A percentile compares a stretch with the other conserved stretches of the same genome.
These are phyloP conservation scores for Stygiomarasmius scandens DNA, from an alignment of 1,284 basidiomycete genomes.

Conservation along the genomic window DNA sequence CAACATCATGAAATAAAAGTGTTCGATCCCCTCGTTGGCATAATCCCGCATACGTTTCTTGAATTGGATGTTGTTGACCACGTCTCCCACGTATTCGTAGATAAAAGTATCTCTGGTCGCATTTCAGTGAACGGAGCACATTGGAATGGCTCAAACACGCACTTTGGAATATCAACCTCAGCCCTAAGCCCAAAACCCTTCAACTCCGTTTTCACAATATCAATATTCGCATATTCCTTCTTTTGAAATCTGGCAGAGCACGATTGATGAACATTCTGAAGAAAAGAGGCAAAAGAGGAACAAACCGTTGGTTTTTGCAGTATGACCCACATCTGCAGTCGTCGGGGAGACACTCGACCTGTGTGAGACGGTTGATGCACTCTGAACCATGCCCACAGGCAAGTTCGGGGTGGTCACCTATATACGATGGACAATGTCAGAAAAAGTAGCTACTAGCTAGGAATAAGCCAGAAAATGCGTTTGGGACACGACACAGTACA, in stretches of 20 bases:
- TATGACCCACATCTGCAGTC: slow-evolving; percentile 85
- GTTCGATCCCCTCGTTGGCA: slow-evolving; percentile 88
- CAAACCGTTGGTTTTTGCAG: slow-evolving; percentile 93
- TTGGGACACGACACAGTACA: slow-evolving; percentile 15
- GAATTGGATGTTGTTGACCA: slow-evolving; percentile 87
- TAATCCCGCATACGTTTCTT: slow-evolving; percentile 95
- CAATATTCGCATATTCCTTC: slow-evolving; percentile 83
- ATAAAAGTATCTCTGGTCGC: slow-evolving; percentile 84
- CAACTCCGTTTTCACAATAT: slow-evolving; percentile 92
- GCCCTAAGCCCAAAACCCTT: slow-evolving; percentile 95
- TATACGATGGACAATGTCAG: slow-evolving; percentile 8
- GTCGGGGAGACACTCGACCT: slow-evolving; percentile 90
- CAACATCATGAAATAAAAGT: slow-evolving; percentile 99
- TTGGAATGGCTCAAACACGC: slow-evolving; percentile 33
- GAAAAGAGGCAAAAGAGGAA: slow-evolving; percentile 14
- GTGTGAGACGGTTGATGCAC: slow-evolving; percentile 97
- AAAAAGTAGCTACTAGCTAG: slow-evolving; percentile 20
- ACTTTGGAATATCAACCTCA: slow-evolving; percentile 73
- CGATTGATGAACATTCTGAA: neutral
- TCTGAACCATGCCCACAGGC: slow-evolving; percentile 91
- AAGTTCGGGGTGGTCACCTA: slow-evolving; percentile 60
- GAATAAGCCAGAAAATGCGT: slow-evolving; percentile 17
- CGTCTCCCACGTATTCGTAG: slow-evolving; percentile 98
- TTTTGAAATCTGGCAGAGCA: slow-evolving; percentile 74
- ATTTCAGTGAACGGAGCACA: neutral